Evolutionary conservation across 163 green algal genomes (phyloP).

Genomic region (Prototheca wickerhamii): DNA sequence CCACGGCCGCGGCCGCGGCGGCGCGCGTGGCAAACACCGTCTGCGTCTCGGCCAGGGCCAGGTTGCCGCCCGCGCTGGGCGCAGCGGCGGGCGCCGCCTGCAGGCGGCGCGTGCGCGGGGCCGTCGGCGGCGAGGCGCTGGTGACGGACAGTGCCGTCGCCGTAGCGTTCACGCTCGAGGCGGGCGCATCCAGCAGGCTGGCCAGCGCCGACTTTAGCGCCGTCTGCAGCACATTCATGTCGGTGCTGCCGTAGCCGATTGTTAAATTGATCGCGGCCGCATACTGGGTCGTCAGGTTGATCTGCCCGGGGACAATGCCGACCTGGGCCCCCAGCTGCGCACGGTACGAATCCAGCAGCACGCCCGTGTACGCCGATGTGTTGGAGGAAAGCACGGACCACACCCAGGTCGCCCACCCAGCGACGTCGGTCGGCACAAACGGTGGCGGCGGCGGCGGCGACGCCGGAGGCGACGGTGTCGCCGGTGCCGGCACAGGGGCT

Average conservation of each 20-base stretch:
- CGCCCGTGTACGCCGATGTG: background rate
- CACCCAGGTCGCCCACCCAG: background rate
- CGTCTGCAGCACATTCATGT: background rate
- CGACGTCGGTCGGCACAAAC: background rate
- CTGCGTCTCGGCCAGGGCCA: too few species aligned
- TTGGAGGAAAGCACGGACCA: background rate
- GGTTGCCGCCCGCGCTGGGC: too few species aligned
- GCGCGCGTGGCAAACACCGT: too few species aligned
- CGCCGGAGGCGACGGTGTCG: background rate
- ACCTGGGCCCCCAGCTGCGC: background rate
- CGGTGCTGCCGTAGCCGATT: background rate
- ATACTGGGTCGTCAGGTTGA: background rate
- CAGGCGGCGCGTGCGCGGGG: too few species aligned
- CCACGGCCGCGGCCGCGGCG: too few species aligned
- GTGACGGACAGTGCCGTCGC: background rate
- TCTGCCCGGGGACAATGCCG: background rate
- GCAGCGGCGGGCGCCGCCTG: too few species aligned
- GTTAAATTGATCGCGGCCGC: background rate
- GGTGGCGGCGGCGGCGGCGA: background rate
- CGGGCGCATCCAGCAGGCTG: too few species aligned
- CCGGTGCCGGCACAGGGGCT: background rate
- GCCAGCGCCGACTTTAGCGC: background rate
- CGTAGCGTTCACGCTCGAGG: background rate
- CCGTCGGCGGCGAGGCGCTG: too few species aligned
- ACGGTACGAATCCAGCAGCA: background rate